These are phyloP conservation scores for Neonectria faginata DNA, from an alignment of 2,329 filamentous ascomycete genomes.

Conservation along the genomic window DNA sequence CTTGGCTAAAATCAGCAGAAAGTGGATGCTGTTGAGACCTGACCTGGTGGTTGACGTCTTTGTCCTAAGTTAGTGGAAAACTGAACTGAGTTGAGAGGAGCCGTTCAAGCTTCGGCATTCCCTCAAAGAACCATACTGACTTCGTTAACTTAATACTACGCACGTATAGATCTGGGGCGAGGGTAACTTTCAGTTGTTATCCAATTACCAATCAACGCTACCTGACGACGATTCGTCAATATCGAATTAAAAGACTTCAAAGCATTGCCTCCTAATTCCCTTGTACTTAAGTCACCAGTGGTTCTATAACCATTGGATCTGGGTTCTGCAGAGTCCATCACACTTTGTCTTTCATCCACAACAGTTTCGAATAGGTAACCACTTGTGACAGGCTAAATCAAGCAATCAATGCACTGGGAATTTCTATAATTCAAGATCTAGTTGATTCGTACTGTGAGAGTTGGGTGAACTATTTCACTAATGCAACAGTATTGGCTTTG, in stretches of 20 bases:
- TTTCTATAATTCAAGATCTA: not conserved
- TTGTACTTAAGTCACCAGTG: not conserved
- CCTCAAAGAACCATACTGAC: not conserved
- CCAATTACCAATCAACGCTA: not conserved
- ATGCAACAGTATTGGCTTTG: too few species aligned
- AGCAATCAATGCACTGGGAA: not conserved
- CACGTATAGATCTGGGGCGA: not conserved
- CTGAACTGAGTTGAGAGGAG: not conserved
- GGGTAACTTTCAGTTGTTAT: too few species aligned
- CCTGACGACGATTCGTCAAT: not conserved
- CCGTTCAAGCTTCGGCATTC: not conserved
- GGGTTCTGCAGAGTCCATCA: not conserved
- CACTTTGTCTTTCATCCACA: not conserved
- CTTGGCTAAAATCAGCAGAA: not conserved
- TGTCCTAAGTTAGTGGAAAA: too few species aligned
- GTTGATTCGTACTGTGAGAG: not conserved
- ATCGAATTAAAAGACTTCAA: not conserved
- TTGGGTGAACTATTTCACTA: not conserved
- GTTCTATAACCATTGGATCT: not conserved
- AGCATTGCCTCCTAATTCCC: not conserved
- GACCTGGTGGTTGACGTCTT: not conserved
- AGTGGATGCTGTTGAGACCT: not conserved
- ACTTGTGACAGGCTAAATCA: not conserved
- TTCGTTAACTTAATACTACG: conserved; percentile 1
- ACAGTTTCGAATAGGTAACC: not conserved